phyloP scores from a whole-genome alignment of 306 rosid genomes.

The Casuarina glauca region DNA sequence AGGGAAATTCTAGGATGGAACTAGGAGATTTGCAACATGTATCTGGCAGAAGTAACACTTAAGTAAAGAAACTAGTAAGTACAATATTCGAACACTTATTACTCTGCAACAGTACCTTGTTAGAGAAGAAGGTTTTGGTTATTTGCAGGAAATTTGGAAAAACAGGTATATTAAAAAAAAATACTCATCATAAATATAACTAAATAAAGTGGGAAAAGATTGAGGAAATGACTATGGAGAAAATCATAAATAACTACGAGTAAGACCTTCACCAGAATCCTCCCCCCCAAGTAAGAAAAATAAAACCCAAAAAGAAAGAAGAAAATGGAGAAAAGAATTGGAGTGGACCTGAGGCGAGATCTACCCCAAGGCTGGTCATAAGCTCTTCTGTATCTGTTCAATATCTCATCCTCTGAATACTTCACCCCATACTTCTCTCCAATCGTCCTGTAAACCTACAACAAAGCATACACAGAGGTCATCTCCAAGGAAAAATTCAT shows the following conservation, averaged over 20 bases:
- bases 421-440: slow-evolving; percentile 93
- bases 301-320: neutral
- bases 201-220: neutral
- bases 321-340: slow-evolving; percentile 1
- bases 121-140: neutral
- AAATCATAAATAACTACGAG: neutral
- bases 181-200: slow-evolving; percentile 4
- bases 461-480: neutral
- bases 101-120: neutral
- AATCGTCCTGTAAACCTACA: slow-evolving; percentile 71
- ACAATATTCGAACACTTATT: neutral
- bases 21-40: neutral
- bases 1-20: neutral
- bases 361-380: slow-evolving; percentile 91
- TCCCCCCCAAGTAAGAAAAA: too few species aligned
- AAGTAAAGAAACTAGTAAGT: neutral
- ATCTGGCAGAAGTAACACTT: slow-evolving; percentile 1
- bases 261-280: too few species aligned
- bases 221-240: neutral
- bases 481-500: neutral
- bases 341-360: slow-evolving; percentile 84
- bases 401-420: slow-evolving; percentile 82
- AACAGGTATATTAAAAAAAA: slow-evolving; percentile 7
- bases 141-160: slow-evolving; percentile 4
- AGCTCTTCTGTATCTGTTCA: slow-evolving; percentile 84